Evolutionary conservation across 1,284 basidiomycete species (phyloP), one percentile per base, ranked within the genome.

Genomic region (Marasmius sp.): DNA sequence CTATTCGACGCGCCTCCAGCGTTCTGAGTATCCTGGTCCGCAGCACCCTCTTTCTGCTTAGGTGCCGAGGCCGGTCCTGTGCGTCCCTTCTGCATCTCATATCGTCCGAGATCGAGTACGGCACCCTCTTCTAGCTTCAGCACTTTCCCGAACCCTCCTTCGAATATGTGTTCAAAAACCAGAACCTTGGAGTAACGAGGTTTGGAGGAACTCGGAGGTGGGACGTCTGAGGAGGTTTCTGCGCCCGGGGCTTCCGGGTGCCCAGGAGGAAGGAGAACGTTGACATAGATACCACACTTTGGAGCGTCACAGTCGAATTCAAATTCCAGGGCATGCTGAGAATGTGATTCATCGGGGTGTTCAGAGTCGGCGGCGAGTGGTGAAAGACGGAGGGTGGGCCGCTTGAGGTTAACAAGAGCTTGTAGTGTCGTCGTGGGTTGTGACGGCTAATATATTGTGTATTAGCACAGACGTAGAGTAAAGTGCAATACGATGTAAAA

Each of bases 351-450:
- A 38, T 52, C 70, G 60, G 80, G 74, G 54, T 76, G 74, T 59
- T 73, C 70, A 62, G 79, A 79, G 52, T 81, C 79, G 6, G 75
- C 73, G 0, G 81, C 77, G 52, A 87, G 81, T n/a, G 87, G 93
- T 39, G 84, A 91, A 50, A 86, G 84, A 51, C 83, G 89, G 59
- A 88, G 80, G 1, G 92, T 88, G 0, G 94, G 94, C 8, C 94
- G 86, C 72, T 95, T 95, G 68, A 96, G 85, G 70, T 95, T 95
- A 64, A 96, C 94, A 37, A 95, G 83, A 0, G 94, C 94, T 77
- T 96, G 94, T 0, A 96, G 80, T 1, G 93, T 95, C 0, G 94
- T 96, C 0, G 94, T 95, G 0, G 93, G 86, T 68, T 94, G 90
- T 9, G 88, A 82, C 14, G 85, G 75, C 91, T 93, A 64, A 7